A percentile compares a stretch with the other conserved stretches of the same genome.
Conservation (phyloP, 2,329 filamentous ascomycete genomes). For the Diaporthe humulicola region DNA sequence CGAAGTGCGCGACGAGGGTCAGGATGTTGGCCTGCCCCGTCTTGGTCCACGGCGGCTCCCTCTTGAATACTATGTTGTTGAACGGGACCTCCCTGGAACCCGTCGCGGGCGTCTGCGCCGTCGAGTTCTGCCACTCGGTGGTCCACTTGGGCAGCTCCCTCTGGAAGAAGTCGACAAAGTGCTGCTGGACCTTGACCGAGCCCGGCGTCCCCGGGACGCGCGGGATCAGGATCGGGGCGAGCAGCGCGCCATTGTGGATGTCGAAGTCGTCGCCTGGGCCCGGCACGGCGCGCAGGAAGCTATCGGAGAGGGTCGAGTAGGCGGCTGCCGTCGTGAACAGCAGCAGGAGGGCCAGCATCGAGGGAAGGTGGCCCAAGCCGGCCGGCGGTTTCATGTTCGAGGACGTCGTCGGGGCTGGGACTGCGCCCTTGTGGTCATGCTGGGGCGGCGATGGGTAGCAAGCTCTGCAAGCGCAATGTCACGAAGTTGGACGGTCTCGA, state of each 20-base stretch:
- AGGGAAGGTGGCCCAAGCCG: slow-evolving; percentile 40
- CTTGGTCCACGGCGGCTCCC: slow-evolving; percentile 87
- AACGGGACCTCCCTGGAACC: slow-evolving; percentile 82
- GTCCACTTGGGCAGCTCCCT: slow-evolving; percentile 82
- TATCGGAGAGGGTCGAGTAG: slow-evolving; percentile 76
- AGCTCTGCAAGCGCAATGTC: no score
- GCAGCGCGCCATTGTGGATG: slow-evolving; percentile 79
- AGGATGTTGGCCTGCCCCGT: slow-evolving; percentile 83
- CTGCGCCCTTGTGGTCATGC: slow-evolving; percentile 33
- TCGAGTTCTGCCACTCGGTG: slow-evolving; percentile 90
- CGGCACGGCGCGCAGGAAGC: slow-evolving; percentile 78
- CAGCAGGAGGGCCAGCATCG: slow-evolving; percentile 40
- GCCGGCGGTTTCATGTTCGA: slow-evolving; percentile 36
- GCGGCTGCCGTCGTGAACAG: slow-evolving; percentile 47
- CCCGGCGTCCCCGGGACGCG: slow-evolving; percentile 90
- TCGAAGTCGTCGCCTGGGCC: slow-evolving; percentile 83
- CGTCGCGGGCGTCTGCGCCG: slow-evolving; percentile 82
- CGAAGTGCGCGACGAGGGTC: slow-evolving; percentile 94
- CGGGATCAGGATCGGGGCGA: slow-evolving; percentile 88
- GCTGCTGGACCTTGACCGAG: slow-evolving; percentile 78
- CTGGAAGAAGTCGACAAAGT: slow-evolving; percentile 87
- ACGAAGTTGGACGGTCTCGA: not conserved
- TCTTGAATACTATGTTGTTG: slow-evolving; percentile 85
- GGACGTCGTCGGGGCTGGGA: slow-evolving; percentile 29
- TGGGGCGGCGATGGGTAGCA: not conserved